phyloP scores from a whole-genome alignment of 208 protist genomes.

The Jaenimonas drosophilae region DNA sequence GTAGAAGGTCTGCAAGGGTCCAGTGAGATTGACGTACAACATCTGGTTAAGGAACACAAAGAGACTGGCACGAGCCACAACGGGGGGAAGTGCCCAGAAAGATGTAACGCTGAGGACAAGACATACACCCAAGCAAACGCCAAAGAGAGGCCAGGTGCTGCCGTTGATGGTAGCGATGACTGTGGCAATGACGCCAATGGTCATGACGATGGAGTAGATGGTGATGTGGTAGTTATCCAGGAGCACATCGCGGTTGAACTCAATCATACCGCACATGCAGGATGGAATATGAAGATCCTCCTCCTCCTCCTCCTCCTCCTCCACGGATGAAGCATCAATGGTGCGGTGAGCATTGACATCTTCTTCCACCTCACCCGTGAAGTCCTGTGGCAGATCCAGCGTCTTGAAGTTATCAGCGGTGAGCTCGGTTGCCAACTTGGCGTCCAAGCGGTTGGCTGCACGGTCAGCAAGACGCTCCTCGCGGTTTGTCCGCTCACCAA shows the following conservation, averaged over 20 bases:
- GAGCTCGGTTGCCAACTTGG: constrained; percentile 5
- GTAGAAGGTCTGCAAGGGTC: constrained; percentile 31
- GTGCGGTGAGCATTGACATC: background rate
- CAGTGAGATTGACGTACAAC: constrained; percentile 47
- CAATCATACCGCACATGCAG: constrained; percentile 12
- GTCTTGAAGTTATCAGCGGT: background rate
- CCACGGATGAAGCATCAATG: background rate
- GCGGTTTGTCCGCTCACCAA: constrained; percentile 24
- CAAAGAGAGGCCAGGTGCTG: constrained; percentile 8
- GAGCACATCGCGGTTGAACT: constrained; percentile 24
- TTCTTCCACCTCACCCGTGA: background rate
- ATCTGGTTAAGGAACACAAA: constrained; percentile 27
- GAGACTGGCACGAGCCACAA: constrained; percentile 40
- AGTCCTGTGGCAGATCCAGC: background rate
- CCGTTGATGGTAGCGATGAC: constrained; percentile 6
- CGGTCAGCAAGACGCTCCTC: constrained; percentile 17
- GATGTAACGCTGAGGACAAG: constrained; percentile 8
- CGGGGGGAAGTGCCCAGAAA: constrained; percentile 25
- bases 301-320: background rate
- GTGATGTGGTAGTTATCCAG: constrained; percentile 20
- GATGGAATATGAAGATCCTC: background rate
- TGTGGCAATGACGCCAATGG: constrained; percentile 15
- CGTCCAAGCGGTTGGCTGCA: constrained; percentile 3
- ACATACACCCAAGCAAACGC: constrained; percentile 9
- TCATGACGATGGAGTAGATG: constrained; percentile 28